A percentile compares a stretch with the other conserved stretches of the same genome.
Conservation (phyloP, 2,329 filamentous ascomycete species). For the Fusarium heterosporum region DNA sequence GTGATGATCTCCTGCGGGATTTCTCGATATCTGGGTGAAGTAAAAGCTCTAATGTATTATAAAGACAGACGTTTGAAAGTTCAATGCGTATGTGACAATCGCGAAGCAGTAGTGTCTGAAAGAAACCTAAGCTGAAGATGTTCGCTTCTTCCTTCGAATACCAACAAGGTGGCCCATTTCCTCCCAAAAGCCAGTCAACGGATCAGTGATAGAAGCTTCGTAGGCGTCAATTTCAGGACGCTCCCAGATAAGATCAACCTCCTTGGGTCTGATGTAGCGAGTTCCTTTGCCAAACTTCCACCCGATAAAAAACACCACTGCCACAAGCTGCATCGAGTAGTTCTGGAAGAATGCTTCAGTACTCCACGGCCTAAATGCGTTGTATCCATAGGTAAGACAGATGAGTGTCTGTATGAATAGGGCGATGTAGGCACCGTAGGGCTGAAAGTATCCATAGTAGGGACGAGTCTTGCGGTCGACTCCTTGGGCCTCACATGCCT, state of each 20-base stretch:
- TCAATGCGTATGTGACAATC: no score
- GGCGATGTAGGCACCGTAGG: constrained; percentile 57
- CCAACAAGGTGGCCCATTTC: constrained; percentile 61
- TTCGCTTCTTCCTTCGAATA: constrained; percentile 42
- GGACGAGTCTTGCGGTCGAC: constrained; percentile 65
- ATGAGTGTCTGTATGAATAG: constrained; percentile 55
- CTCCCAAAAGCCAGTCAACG: constrained; percentile 64
- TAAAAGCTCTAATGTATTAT: no score
- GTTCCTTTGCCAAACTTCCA: constrained; percentile 74
- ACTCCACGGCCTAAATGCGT: constrained; percentile 60
- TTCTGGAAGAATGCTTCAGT: constrained; percentile 61
- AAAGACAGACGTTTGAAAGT: no score
- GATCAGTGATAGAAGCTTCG: constrained; percentile 61
- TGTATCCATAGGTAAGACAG: constrained; percentile 66
- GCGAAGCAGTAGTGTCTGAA: no score
- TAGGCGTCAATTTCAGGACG: constrained; percentile 68
- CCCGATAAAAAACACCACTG: constrained; percentile 62
- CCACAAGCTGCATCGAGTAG: constrained; percentile 69
- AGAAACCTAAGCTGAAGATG: constrained; percentile 7
- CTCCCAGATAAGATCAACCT: constrained; percentile 71
- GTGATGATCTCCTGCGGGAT: no score
- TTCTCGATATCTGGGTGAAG: no score
- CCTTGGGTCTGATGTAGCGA: constrained; percentile 61
- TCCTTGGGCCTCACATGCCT: constrained; percentile 64
- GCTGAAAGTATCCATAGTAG: constrained; percentile 62